Base-by-base conservation (phyloP, 2,329 filamentous ascomycete genomes). In the Herpomyces periplanetae region DNA sequence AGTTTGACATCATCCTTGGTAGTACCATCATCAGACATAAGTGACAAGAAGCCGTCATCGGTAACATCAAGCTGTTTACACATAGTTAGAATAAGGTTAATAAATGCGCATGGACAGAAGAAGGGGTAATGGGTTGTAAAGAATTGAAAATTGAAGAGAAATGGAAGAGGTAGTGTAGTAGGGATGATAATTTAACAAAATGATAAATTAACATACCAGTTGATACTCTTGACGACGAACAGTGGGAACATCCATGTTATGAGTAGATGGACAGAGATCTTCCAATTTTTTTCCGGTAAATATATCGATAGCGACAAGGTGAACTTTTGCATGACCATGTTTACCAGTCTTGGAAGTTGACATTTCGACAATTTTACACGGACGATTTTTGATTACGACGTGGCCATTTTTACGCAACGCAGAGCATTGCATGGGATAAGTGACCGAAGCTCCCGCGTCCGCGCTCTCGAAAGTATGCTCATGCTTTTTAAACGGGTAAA, bases 291-390 rank as follows among this genome's bases (percentile, higher is more conserved):
- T 96, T 58, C 55, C 55, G 31, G 73, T 96, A 63, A 96, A 96
- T 53, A 96, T 91, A 45, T 96, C 80, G 43, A 84, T 59, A 41
- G 71, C 80, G 38, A 88, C 64, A 36, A 96, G 51, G 51, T 96
- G 75, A 44, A 96, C 80, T 63, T 96, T 96, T 50, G 80, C 80
- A 66, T 96, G 84, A 46, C 80, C 80, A 65, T 96, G 80, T 69
- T 96, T 96, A 50, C 80, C 80, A 33, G 80, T 96, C 73, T 96
- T 96, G 45, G 80, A 96, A 52, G 80, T 96, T 34, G 71, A 87
- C 84, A 96, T 96, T 41, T 96, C 80, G 45, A 91, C 68, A 37
- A 96, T 96, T 66, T 91, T 96, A 73, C 80, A 96, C 36, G 80
- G 84, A 36, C 80, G 80, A 48, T 54, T 50, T 63, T 96, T 96